Conservation (phyloP, 2,329 filamentous ascomycete species). For the Colletotrichum spaethianum region DNA sequence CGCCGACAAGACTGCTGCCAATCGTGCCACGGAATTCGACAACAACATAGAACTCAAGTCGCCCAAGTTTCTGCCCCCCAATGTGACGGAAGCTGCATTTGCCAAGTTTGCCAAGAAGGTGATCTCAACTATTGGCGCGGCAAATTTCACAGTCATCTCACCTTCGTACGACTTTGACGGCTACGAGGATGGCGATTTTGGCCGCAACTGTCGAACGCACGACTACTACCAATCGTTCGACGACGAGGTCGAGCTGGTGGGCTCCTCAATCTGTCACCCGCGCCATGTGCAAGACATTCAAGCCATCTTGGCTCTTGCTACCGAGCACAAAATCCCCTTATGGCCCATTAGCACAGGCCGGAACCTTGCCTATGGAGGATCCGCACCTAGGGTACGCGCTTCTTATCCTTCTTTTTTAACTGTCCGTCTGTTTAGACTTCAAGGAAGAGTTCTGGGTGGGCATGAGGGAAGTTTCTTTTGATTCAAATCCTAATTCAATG, state of each 20-base stretch:
- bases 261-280: slow-evolving; percentile 26
- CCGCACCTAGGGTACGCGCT: slow-evolving; percentile 58
- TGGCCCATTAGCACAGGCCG: slow-evolving; percentile 66
- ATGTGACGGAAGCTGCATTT: not conserved
- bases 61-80: not conserved
- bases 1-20: too few relatives aligned
- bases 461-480: not conserved
- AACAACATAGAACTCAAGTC: too few relatives aligned
- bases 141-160: slow-evolving; percentile 24
- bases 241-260: slow-evolving; percentile 26
- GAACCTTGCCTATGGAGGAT: slow-evolving; percentile 68
- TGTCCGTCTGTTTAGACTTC: too few relatives aligned
- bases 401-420: not conserved
- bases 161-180: slow-evolving; percentile 7
- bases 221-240: slow-evolving; percentile 37
- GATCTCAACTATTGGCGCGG: not conserved
- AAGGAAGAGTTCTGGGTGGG: too few relatives aligned
- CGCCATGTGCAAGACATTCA: slow-evolving; percentile 54
- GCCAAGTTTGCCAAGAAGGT: not conserved
- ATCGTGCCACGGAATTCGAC: not conserved
- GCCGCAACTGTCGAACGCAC: slow-evolving; percentile 31
- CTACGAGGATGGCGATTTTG: slow-evolving; percentile 33
- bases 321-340: slow-evolving; percentile 60
- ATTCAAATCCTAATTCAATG: not conserved
- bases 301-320: slow-evolving; percentile 55